These are phyloP conservation scores for Sphenostylis stenocarpa DNA, from an alignment of 306 rosid species.

Conservation along the genomic window DNA sequence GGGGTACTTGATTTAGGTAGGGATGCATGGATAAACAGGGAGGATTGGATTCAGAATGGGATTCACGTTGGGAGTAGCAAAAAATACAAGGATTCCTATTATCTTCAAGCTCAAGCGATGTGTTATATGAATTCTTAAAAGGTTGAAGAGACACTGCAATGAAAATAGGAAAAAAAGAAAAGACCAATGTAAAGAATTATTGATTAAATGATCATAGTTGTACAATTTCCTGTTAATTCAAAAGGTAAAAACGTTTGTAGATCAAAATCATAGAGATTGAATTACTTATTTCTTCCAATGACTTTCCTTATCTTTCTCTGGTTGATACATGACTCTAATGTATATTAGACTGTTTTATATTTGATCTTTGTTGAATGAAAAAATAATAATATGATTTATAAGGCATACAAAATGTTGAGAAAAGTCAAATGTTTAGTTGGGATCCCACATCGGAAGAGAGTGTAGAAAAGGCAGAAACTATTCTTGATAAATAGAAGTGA, in stretches of 20 bases:
- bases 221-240: neutral
- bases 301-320: too few species aligned
- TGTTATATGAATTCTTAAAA: constrained; percentile 77
- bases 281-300: neutral
- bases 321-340: too few species aligned
- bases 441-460: constrained; percentile 42
- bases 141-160: neutral
- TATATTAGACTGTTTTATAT: too few species aligned
- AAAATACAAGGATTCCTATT: constrained; percentile 92
- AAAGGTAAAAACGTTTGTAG: neutral
- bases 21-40: constrained; percentile 84
- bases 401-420: too few species aligned
- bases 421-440: too few species aligned
- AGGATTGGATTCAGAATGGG: constrained; percentile 86
- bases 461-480: fast-evolving
- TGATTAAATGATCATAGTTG: neutral
- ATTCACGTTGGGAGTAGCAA: constrained; percentile 65
- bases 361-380: too few species aligned
- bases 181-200: neutral
- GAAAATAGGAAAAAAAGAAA: neutral
- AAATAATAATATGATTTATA: too few species aligned
- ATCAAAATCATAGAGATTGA: neutral
- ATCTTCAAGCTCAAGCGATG: constrained; percentile 94
- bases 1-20: constrained; percentile 87
- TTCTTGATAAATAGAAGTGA: neutral